Evolutionary conservation across 257 asterid species (phyloP).

Genomic region (Solanum sitiens): DNA sequence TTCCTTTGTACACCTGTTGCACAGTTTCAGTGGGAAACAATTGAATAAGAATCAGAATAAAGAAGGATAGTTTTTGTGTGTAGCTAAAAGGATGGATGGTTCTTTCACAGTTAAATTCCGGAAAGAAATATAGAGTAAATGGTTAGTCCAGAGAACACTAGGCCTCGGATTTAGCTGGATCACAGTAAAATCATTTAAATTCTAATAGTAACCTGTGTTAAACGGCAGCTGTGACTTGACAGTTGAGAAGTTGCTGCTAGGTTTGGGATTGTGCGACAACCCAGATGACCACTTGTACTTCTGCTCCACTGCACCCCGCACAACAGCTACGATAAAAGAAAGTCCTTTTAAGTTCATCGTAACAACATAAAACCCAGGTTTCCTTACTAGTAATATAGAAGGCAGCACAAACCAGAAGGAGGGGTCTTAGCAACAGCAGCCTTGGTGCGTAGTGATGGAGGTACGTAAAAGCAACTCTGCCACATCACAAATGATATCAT

Average conservation of each 20-base stretch:
- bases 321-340: constrained; percentile 28
- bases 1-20: constrained; percentile 66
- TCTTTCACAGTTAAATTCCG: background rate
- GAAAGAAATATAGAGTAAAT: background rate
- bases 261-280: constrained; percentile 32
- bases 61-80: background rate
- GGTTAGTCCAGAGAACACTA: background rate
- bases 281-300: constrained; percentile 30
- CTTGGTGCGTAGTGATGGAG: constrained; percentile 75
- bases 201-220: constrained; percentile 28
- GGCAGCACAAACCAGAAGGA: constrained; percentile 50
- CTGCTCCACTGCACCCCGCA: constrained; percentile 23
- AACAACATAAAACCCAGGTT: background rate
- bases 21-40: background rate
- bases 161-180: background rate
- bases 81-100: background rate
- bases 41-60: background rate
- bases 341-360: background rate
- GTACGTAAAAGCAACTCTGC: constrained; percentile 79
- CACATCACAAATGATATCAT: background rate
- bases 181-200: background rate
- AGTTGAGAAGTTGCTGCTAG: constrained; percentile 27
- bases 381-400: background rate
- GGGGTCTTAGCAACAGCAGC: constrained; percentile 52
- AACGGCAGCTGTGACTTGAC: constrained; percentile 37